phyloP scores from a whole-genome alignment of 140 eudicot species.

The Flaveria floridana region DNA sequence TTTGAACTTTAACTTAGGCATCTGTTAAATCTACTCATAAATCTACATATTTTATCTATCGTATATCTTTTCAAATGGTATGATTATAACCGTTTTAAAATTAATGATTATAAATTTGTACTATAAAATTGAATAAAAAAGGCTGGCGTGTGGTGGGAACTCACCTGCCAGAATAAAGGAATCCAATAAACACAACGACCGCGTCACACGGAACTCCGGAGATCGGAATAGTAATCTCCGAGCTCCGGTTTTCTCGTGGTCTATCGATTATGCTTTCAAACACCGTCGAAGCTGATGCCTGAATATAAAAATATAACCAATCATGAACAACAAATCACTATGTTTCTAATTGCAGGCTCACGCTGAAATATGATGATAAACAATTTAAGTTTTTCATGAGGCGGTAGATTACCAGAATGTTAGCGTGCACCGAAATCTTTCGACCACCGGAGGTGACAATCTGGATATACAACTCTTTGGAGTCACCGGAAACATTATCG shows the following conservation, averaged over 20 bases:
- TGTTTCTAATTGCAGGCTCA: neutral
- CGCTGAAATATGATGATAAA: neutral
- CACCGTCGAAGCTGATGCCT: constrained; percentile 91
- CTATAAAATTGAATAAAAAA: constrained; percentile 6
- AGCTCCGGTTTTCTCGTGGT: constrained; percentile 61
- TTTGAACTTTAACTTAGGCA: too few species aligned
- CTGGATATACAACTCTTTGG: constrained; percentile 50
- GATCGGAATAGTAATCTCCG: constrained; percentile 59
- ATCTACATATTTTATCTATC: too few species aligned
- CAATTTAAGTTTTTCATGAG: neutral
- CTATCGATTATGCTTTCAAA: constrained; percentile 54
- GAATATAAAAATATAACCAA: neutral
- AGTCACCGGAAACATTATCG: constrained; percentile 36
- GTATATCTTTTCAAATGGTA: too few species aligned
- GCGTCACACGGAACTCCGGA: constrained; percentile 92
- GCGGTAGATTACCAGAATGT: constrained; percentile 53
- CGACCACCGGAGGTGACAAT: constrained; percentile 72
- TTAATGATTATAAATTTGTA: constrained; percentile 1
- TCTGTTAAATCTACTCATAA: too few species aligned
- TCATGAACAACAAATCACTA: neutral
- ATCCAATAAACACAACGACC: constrained; percentile 68
- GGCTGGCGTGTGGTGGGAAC: constrained; percentile 39
- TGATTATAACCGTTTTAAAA: neutral
- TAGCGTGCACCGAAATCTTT: constrained; percentile 71
- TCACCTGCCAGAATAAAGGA: constrained; percentile 68